Percentiles rank a stretch among this genome's conserved stretches.
Evolutionary conservation across 1,139 yeast species (phyloP).

Genomic region (Pichia sp.): DNA sequence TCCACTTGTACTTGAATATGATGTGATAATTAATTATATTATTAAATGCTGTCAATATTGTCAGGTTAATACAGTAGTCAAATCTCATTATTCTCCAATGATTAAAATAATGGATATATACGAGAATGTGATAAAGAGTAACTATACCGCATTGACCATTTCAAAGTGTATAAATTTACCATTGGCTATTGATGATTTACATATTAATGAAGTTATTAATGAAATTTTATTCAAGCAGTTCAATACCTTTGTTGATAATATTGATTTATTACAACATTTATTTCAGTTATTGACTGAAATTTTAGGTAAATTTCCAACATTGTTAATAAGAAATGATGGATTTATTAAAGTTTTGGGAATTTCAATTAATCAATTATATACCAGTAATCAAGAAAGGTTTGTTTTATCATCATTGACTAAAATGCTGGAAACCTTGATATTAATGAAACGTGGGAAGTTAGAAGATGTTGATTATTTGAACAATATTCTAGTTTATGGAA

Average conservation of each 20-base stretch:
- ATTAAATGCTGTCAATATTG: constrained; percentile 7
- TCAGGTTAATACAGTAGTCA: constrained; percentile 1
- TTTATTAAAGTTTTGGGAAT: constrained; percentile 36
- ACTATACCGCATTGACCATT: constrained; percentile 9
- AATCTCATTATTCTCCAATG: constrained; percentile 5
- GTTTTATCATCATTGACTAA: constrained; percentile 54
- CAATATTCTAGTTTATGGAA: constrained; percentile 32
- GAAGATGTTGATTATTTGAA: constrained; percentile 40
- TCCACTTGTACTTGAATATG: constrained; percentile 47
- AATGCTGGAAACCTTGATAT: constrained; percentile 59
- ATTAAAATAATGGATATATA: constrained; percentile 9
- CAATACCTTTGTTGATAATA: constrained; percentile 37
- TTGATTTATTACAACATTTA: constrained; percentile 46
- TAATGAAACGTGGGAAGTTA: constrained; percentile 45
- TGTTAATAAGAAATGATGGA: constrained; percentile 36
- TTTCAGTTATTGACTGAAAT: constrained; percentile 40
- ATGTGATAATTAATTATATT: constrained; percentile 7
- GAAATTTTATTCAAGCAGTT: constrained; percentile 32
- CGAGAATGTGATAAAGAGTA: constrained; percentile 7
- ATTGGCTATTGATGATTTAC: constrained; percentile 3
- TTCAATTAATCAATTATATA: constrained; percentile 37
- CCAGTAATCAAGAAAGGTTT: constrained; percentile 53
- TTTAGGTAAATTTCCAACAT: constrained; percentile 44
- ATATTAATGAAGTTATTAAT: constrained; percentile 5
- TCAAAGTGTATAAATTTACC: constrained; percentile 25